Evolutionary conservation across 2,329 filamentous ascomycete genomes (phyloP), one percentile per base, ranked within the genome.

Genomic region (Orbilia javanica): DNA sequence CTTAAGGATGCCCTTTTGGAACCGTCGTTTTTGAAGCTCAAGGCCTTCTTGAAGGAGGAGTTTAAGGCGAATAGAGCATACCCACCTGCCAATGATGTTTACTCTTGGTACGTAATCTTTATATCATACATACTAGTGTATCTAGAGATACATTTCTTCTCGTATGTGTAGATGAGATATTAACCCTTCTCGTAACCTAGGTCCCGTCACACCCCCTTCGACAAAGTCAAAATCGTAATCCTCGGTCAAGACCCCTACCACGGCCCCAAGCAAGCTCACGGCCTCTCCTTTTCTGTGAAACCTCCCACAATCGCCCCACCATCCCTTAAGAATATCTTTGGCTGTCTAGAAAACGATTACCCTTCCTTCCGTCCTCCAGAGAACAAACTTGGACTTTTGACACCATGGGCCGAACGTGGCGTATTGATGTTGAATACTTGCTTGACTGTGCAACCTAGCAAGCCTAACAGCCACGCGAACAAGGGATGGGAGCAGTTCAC

Each of bases 201-300:
- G 95, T 97, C 95, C 78, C 92, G 94, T 27, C 92, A 97, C 84
- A 97, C 95, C 0, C 94, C 96, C 6, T 90, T 99, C 81, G 86
- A 91, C 85, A 91, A 88, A 13, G 94, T 98, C 84, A 97, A 97
- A 84, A 92, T 92, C 72, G 94, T 99, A 78, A 94, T 99, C 82
- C 85, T 98, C 68, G 96, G 96, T 80, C 96, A 99, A 86, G 96
- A 99, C 84, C 96, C 96, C 1, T 99, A 99, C 84, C 96, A 99
- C 86, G 97, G 97, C 84, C 84, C 90, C 84, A 96, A 96, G 84
- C 96, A 99, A 87, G 96, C 96, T 63, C 96, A 98, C 84, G 96
- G 96, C 50, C 90, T 99, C 75, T 95, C 93, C 83, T 99, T 99
- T 87, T 97, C 93, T 57, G 94, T 98, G 69, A 92, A 93, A 8